Evolutionary conservation across 768 basidiomycete species (phyloP), one percentile per base, ranked within the genome.

Genomic region (Leccinum fibrillosum): DNA sequence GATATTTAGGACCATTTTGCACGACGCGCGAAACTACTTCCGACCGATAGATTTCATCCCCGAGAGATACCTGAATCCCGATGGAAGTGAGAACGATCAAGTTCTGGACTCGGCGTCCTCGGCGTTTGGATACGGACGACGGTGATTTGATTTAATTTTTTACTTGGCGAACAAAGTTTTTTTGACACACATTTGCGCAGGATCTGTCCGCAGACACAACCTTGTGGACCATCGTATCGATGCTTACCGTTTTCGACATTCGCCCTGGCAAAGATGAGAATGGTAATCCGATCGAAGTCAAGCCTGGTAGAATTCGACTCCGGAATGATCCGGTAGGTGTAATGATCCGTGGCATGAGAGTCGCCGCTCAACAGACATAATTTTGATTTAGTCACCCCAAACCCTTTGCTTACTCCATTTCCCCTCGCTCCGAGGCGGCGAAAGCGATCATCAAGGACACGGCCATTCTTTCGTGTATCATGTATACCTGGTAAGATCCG

Each of bases 161-260:
- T 30, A 30, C 30, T 30, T 11, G 30, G 30, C 17, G 17, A 17
- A 42, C 21, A 32, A 34, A 35, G 30, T 30, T 30, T 34, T 37
- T 2, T 21, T 63, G 30, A 68, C 9, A 30, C 19, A 21, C 49
- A 19, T 39, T 39, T 34, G 15, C 17, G 13, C 10, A 70, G 69
- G 11, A 68, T 77, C 13, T 80, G 80, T 56, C 77, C 80, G 79
- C 77, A 4, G 76, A 79, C 25, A 66, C 75, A 0, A 76, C 73
- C 19, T 55, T 80, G 45, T 75, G 74, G 64, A 72, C 69, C 13
- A 68, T 70, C 26, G 69, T 64, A 17, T 70, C 68, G 37, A 62
- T 70, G 34, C 64, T 70, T 34, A 62, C 61, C n/a, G 69, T 66
- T 13, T 70, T 70, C 42, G 54, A 72, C 34, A 70, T 70, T 45